A percentile compares a stretch with the other conserved stretches of the same genome.
phyloP scores from a whole-genome alignment of 495 filamentous ascomycete species.

The Penicillium daleae region DNA sequence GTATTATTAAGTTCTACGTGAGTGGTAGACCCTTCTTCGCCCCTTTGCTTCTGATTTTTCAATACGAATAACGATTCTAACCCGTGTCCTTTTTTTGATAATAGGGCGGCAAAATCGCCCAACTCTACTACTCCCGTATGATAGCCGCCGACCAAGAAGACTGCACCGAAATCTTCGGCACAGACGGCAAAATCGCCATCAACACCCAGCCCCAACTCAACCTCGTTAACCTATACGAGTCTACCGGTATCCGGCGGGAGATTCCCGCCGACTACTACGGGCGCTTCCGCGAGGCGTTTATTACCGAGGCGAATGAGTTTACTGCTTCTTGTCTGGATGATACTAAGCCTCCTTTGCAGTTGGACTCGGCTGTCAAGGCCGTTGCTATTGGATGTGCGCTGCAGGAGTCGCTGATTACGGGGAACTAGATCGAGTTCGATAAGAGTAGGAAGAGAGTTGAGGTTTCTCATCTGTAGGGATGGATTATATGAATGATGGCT shows the following conservation, averaged over 20 bases:
- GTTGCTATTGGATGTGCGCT: slow-evolving; percentile 41
- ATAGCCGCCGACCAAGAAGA: slow-evolving; percentile 64
- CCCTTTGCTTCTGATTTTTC: no score
- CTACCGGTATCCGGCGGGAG: slow-evolving; percentile 52
- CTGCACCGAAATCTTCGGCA: slow-evolving; percentile 59
- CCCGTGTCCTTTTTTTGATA: background rate
- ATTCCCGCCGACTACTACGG: slow-evolving; percentile 59
- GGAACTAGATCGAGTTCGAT: slow-evolving; percentile 42
- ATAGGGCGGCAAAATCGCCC: slow-evolving; percentile 55
- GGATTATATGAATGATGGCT: background rate
- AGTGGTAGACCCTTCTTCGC: slow-evolving; percentile 3
- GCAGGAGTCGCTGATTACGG: slow-evolving; percentile 41
- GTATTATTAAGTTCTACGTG: slow-evolving; percentile 59
- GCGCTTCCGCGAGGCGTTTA: slow-evolving; percentile 60
- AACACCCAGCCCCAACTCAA: slow-evolving; percentile 54
- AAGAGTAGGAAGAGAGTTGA: slow-evolving; percentile 34
- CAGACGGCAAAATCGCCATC: slow-evolving; percentile 55
- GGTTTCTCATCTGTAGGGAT: slow-evolving; percentile 16
- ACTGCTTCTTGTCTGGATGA: slow-evolving; percentile 56
- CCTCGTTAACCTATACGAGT: slow-evolving; percentile 54
- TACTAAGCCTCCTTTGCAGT: slow-evolving; percentile 47
- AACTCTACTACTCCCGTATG: slow-evolving; percentile 59
- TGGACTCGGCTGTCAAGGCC: slow-evolving; percentile 37
- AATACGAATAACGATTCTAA: background rate
- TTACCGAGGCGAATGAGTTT: slow-evolving; percentile 61